phyloP scores from a whole-genome alignment of 768 basidiomycete species.

The Lentinula detonsa region DNA sequence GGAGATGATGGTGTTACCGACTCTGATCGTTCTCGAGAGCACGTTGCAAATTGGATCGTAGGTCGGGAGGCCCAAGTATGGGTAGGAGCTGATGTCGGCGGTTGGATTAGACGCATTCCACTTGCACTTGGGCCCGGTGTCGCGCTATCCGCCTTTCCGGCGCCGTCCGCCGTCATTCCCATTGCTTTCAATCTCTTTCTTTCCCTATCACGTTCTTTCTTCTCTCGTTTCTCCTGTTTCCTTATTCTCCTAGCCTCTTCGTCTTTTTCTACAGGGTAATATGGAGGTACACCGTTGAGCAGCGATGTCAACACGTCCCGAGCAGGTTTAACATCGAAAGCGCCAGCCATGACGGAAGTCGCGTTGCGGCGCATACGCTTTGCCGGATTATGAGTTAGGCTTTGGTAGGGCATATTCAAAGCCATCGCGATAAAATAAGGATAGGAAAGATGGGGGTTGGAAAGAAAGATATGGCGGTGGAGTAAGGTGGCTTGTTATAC shows the following conservation, averaged over 20 bases:
- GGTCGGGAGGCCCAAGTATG: constrained; percentile 69
- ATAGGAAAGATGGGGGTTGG: constrained; percentile 20
- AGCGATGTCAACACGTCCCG: constrained; percentile 78
- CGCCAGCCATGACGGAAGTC: constrained; percentile 69
- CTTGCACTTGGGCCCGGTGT: constrained; percentile 24
- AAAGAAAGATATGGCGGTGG: constrained; percentile 35
- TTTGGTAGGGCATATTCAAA: constrained; percentile 21
- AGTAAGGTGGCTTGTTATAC: constrained; percentile 39
- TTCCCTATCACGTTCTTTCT: constrained; percentile 46
- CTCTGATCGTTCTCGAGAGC: constrained; percentile 49
- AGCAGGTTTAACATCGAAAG: constrained; percentile 59
- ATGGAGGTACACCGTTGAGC: constrained; percentile 67
- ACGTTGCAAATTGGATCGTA: constrained; percentile 63
- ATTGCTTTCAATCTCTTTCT: constrained; percentile 34
- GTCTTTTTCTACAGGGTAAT: constrained; percentile 56
- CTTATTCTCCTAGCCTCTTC: constrained; percentile 49
- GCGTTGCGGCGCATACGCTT: constrained; percentile 57
- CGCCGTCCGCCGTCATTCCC: constrained; percentile 14
- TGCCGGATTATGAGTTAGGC: constrained; percentile 23
- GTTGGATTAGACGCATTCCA: constrained; percentile 16
- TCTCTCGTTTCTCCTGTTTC: constrained; percentile 51
- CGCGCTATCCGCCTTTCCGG: constrained; percentile 22
- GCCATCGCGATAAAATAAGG: constrained; percentile 22
- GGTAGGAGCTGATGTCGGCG: constrained; percentile 27
- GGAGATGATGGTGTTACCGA: constrained; percentile 68